Conservation (phyloP, 169 alveolate species). For the Cryptosporidium meleagridis region DNA sequence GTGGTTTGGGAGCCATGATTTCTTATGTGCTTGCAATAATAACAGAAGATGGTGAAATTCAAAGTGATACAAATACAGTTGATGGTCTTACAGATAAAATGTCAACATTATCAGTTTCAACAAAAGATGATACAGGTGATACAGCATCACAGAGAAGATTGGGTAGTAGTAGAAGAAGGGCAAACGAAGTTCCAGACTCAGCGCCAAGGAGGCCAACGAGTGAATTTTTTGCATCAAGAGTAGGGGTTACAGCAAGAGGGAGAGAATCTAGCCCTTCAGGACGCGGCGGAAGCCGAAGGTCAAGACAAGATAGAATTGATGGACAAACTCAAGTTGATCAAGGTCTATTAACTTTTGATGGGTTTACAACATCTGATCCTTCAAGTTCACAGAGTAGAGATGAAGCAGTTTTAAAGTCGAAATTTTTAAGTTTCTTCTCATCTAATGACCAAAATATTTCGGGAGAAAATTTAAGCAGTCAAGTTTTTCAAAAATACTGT, state of each 20-base stretch:
- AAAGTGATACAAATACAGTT: neutral
- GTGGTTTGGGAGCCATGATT: neutral
- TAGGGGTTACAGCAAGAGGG: neutral
- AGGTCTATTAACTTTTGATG: neutral
- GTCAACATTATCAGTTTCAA: neutral
- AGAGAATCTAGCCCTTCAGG: neutral
- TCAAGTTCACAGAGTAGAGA: neutral
- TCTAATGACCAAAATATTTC: neutral
- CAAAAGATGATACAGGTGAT: neutral
- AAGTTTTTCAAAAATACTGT: neutral
- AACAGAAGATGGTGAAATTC: neutral
- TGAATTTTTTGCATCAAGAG: neutral
- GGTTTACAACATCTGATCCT: neutral
- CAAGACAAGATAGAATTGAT: neutral
- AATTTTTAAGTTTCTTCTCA: neutral
- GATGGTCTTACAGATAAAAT: neutral
- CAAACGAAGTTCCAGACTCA: constrained; percentile 8
- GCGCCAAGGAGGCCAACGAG: neutral
- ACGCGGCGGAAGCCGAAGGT: neutral
- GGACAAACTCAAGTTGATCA: too few species aligned
- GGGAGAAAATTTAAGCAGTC: neutral
- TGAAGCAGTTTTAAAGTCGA: neutral
- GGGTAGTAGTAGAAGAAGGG: neutral
- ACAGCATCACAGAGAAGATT: neutral
- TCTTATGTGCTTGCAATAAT: neutral